A percentile compares a stretch with the other conserved stretches of the same genome.
phyloP scores from a whole-genome alignment of 2,329 filamentous ascomycete species.

The Claviceps cyperi region DNA sequence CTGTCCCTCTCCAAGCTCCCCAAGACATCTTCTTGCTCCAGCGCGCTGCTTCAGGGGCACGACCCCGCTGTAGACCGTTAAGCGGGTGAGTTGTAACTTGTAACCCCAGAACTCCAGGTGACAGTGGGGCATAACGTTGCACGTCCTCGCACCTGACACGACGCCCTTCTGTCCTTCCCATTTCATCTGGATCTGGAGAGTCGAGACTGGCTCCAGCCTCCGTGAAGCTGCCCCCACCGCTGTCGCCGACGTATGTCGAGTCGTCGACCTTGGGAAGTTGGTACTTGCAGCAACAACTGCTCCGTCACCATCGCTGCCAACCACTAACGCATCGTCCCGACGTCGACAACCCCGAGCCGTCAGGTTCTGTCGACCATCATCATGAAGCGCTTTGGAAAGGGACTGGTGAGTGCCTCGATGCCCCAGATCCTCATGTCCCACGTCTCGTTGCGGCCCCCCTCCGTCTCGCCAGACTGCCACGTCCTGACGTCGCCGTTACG shows the following conservation, averaged over 20 bases:
- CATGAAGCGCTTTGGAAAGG: slow-evolving; percentile 97
- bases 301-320: neutral
- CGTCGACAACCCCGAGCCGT: slow-evolving; percentile 5
- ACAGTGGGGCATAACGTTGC: neutral
- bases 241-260: slow-evolving; percentile 6
- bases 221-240: slow-evolving; percentile 12
- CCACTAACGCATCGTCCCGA: slow-evolving; percentile 2
- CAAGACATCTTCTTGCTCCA: too few relatives aligned
- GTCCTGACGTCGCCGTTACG: slow-evolving; percentile 1
- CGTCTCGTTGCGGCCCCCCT: slow-evolving; percentile 11
- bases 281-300: slow-evolving; percentile 3
- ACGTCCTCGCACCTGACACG: neutral
- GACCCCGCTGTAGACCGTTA: too few relatives aligned
- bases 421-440: neutral
- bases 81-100: too few relatives aligned
- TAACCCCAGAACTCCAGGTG: too few relatives aligned
- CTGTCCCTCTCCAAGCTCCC: too few relatives aligned
- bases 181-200: neutral
- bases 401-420: slow-evolving; percentile 37
- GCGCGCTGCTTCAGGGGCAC: too few relatives aligned
- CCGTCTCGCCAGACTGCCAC: neutral
- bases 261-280: neutral
- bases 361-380: slow-evolving; percentile 25
- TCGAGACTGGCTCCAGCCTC: too few relatives aligned
- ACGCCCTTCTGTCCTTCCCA: slow-evolving; percentile 10